Conservation (phyloP, 1,284 basidiomycete genomes). For the Rhizoctonia solani region DNA sequence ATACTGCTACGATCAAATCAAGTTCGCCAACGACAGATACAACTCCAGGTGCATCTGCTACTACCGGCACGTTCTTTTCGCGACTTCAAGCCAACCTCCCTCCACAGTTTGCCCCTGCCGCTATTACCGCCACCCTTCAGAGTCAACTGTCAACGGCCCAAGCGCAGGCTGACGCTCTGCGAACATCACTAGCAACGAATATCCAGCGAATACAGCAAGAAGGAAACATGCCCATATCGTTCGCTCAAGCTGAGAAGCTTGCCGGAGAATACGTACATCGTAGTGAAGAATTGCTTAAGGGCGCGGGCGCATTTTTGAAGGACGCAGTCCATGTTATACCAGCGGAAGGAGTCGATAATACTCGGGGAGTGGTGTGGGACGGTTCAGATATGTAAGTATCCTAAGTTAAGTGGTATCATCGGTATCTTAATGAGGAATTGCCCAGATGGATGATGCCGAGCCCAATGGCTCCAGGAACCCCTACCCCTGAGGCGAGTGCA, state of each 20-base stretch:
- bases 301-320: constrained; percentile 73
- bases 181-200: constrained; percentile 66
- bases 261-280: constrained; percentile 62
- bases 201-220: constrained; percentile 66
- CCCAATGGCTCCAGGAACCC: constrained; percentile 41
- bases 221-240: constrained; percentile 43
- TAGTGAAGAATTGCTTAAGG: constrained; percentile 73
- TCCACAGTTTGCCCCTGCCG: constrained; percentile 58
- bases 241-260: constrained; percentile 80
- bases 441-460: constrained; percentile 36
- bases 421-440: constrained; percentile 34
- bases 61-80: constrained; percentile 60
- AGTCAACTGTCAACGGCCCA: constrained; percentile 54
- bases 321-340: constrained; percentile 90
- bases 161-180: constrained; percentile 49
- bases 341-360: constrained; percentile 56
- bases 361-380: constrained; percentile 67
- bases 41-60: constrained; percentile 19
- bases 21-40: constrained; percentile 10
- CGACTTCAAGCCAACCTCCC: constrained; percentile 72
- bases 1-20: constrained; percentile 17
- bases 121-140: constrained; percentile 56
- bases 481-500: constrained; percentile 46
- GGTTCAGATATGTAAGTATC: constrained; percentile 76
- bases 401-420: constrained; percentile 46